phyloP scores from a whole-genome alignment of 1,284 basidiomycete genomes.

The Cutaneotrichosporon cutaneum region DNA sequence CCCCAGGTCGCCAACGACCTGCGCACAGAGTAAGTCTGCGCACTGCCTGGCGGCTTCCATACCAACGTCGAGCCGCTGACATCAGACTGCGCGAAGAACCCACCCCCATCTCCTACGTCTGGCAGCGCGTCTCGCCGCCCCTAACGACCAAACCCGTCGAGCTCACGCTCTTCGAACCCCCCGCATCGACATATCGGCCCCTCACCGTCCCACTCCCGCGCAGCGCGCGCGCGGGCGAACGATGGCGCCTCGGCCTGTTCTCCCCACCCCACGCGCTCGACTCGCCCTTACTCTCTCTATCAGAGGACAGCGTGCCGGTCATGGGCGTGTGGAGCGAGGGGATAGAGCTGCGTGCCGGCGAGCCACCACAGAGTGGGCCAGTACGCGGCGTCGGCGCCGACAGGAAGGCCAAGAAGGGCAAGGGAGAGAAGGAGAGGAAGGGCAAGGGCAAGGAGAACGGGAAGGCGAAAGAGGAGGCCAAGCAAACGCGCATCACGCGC shows the following conservation, averaged over 20 bases:
- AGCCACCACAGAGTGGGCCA: conserved; percentile 1
- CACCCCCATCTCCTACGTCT: conserved; percentile 43
- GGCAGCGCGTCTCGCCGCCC: conserved; percentile 35
- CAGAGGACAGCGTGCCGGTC: conserved; percentile 19
- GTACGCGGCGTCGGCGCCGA: conserved; percentile 11
- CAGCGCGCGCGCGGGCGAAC: conserved; percentile 58
- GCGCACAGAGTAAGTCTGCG: conserved; percentile 46
- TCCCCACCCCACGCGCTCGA: conserved; percentile 5
- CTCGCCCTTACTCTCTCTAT: conserved; percentile 6
- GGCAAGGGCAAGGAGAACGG: conserved; percentile 23
- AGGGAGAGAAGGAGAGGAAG: conserved; percentile 14
- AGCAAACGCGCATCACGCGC: conserved; percentile 70
- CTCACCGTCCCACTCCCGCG: conserved; percentile 65
- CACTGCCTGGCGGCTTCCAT: neutral
- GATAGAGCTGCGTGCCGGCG: conserved; percentile 34
- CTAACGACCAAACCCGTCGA: conserved; percentile 53
- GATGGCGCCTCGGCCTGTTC: conserved; percentile 66
- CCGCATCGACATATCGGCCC: conserved; percentile 67
- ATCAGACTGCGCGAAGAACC: conserved; percentile 34
- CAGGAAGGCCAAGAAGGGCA: conserved; percentile 17
- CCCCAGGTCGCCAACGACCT: conserved; percentile 54
- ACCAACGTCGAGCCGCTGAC: neutral
- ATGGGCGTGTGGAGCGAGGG: conserved; percentile 50
- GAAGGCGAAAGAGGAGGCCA: conserved; percentile 50
- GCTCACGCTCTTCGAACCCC: conserved; percentile 66